Evolutionary conservation across 2,329 filamentous ascomycete genomes (phyloP).

Genomic region (Penicillium palitans): DNA sequence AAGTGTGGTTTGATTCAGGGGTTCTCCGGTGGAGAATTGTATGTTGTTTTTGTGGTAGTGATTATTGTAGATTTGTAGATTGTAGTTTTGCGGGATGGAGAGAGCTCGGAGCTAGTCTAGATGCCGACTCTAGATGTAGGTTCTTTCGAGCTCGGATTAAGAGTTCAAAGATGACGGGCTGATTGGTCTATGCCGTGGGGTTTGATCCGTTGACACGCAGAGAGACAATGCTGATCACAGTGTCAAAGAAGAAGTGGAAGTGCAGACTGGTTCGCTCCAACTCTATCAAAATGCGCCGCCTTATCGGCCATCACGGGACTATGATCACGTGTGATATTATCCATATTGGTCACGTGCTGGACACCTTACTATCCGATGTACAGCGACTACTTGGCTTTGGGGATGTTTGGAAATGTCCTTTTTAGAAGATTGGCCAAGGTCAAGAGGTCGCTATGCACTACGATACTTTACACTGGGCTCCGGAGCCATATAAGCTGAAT

Average conservation of each 20-base stretch:
- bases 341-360: background rate
- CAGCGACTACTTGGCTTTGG: background rate
- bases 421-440: background rate
- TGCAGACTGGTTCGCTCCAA: background rate
- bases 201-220: background rate
- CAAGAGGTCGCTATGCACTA: background rate
- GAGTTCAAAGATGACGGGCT: background rate
- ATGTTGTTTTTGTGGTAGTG: background rate
- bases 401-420: background rate
- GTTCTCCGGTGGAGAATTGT: background rate
- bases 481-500: background rate
- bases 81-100: background rate
- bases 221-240: background rate
- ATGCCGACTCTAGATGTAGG: background rate
- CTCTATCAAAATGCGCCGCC: slow-evolving; percentile 4
- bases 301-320: slow-evolving; percentile 9
- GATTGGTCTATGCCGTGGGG: background rate
- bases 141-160: background rate
- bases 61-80: background rate
- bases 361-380: background rate
- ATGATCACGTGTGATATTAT: background rate
- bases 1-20: too few species aligned
- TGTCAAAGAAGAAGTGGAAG: background rate
- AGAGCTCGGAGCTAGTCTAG: background rate
- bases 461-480: accelerated